Base-by-base conservation (phyloP, 1,284 basidiomycete genomes). In the Sphagnurus paluster region DNA sequence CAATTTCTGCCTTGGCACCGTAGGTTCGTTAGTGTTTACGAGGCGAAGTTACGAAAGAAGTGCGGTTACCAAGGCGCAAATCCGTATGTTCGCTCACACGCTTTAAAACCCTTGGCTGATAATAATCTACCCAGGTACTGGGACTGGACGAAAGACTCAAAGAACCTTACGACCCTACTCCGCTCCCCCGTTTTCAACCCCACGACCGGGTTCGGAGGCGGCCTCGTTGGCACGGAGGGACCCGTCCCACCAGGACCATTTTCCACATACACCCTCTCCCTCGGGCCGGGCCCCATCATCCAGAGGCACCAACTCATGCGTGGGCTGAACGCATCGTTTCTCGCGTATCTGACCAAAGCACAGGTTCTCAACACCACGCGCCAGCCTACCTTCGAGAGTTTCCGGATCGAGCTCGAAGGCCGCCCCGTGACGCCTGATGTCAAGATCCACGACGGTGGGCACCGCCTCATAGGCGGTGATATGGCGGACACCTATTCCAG, bases 1-100 rank as follows among this genome's bases (percentile, higher is more conserved):
- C 62, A 70, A 46, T 72, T 71, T 47, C 53, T 71, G 1, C 65
- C 69, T 2, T 72, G 70, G 70, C 70, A 72, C 48, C 63, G 70
- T 24, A 55, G 60, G 8, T 63, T 62, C 39, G 23, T 70, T 2
- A 51, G 58, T 19, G 28, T 60, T 10, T 71, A 63, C 47, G 68
- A 69, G 41, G 53, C 23, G 0, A 60, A 64, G 2, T 50, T 72
- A 44, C 63, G 61, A 2, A 42, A 63, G 5, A 66, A 70, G 46
- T 71, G 70, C 46, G 65, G 59, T 10, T 72, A 67, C 44, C 39
- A 51, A 29, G 71, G 68, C 2, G 54, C 63, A 3, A 47, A 57
- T 26, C 69, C 71, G 70, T 73, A 54, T 49, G 67, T 57, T 20
- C 17, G 29, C 9, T 11, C 19, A 14, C 14, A 16, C n/a, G 0